These are phyloP conservation scores for Crassisporium funariophilum DNA, from an alignment of 768 basidiomycete genomes.

Conservation along the genomic window DNA sequence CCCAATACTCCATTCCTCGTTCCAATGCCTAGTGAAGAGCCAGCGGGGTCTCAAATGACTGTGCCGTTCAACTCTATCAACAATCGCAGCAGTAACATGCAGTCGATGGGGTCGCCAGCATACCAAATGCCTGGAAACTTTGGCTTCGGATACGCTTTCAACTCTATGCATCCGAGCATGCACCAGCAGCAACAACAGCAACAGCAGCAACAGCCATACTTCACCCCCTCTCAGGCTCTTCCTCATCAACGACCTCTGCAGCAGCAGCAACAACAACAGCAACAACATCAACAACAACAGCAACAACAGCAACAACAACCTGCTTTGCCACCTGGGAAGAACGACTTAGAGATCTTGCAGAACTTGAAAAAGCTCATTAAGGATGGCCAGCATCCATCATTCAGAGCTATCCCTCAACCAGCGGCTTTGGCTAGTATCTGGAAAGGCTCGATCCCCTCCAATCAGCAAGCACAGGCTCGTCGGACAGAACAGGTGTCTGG, in stretches of 20 bases:
- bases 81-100: slow-evolving; percentile 23
- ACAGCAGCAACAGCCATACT: slow-evolving; percentile 28
- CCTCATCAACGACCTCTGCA: slow-evolving; percentile 27
- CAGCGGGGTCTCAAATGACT: slow-evolving; percentile 38
- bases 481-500: slow-evolving; percentile 4
- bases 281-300: slow-evolving; percentile 16
- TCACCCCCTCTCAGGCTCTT: slow-evolving; percentile 14
- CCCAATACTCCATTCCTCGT: slow-evolving; percentile 55
- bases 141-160: slow-evolving; percentile 39
- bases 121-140: slow-evolving; percentile 40
- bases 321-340: slow-evolving; percentile 53
- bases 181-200: slow-evolving; percentile 30
- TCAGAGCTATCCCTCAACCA: slow-evolving; percentile 66
- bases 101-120: slow-evolving; percentile 25
- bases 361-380: slow-evolving; percentile 75
- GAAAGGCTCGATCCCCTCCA: slow-evolving; percentile 45
- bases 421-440: slow-evolving; percentile 65
- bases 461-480: slow-evolving; percentile 7
- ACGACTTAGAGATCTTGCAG: slow-evolving; percentile 74
- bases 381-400: slow-evolving; percentile 71
- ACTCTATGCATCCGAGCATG: slow-evolving; percentile 28
- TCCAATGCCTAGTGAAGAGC: slow-evolving; percentile 54
- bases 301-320: slow-evolving; percentile 20
- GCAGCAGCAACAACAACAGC: slow-evolving; percentile 27
- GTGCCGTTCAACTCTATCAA: slow-evolving; percentile 31